Percentiles rank a stretch among this genome's conserved stretches.
phyloP scores from a whole-genome alignment of 345 rosid genomes.

The Brassica juncea region DNA sequence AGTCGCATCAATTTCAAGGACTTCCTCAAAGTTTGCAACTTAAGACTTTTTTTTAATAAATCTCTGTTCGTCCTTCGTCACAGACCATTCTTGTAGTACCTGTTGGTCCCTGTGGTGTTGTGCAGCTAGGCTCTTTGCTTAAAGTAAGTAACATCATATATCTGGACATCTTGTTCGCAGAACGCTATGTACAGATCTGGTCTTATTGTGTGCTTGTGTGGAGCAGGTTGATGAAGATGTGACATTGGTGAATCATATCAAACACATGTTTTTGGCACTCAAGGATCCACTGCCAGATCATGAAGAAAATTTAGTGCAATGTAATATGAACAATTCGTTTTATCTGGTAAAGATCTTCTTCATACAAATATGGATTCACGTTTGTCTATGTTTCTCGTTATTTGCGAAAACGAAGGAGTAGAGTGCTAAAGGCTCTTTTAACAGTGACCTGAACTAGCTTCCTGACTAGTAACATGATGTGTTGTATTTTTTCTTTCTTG shows the following conservation, averaged over 20 bases:
- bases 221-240: constrained; percentile 72
- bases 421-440: constrained; percentile 13
- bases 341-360: constrained; percentile 50
- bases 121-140: constrained; percentile 80
- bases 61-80: constrained; percentile 5
- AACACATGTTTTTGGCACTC: constrained; percentile 57
- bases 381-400: constrained; percentile 6
- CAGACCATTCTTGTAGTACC: constrained; percentile 78
- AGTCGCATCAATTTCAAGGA: background rate
- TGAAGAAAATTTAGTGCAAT: constrained; percentile 43
- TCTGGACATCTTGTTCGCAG: background rate
- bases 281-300: constrained; percentile 57
- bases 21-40: no score
- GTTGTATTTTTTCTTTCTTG: constrained; percentile 16
- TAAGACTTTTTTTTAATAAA: no score
- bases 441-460: constrained; percentile 11
- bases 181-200: background rate
- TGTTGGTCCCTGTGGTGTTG: constrained; percentile 78
- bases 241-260: constrained; percentile 62
- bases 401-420: background rate
- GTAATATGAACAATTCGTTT: constrained; percentile 46
- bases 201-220: constrained; percentile 33
- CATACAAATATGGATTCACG: background rate
- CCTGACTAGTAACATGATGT: constrained; percentile 29
- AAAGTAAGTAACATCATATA: constrained; percentile 54